Conservation (phyloP, 2,329 filamentous ascomycete species). For the Mollisia scopiformis region DNA sequence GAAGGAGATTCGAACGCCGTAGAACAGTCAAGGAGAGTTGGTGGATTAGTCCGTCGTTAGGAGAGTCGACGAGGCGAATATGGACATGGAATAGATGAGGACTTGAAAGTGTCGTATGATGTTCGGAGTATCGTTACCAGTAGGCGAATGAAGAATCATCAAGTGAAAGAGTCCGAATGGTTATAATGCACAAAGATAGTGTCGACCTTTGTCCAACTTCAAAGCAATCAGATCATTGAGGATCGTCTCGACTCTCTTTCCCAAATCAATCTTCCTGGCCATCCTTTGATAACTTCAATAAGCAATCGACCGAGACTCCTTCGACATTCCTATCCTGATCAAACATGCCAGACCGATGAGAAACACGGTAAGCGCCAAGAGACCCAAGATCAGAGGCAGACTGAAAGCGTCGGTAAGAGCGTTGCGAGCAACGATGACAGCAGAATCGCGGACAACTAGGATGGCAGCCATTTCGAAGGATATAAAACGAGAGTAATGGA, state of each 20-base stretch:
- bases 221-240: too few relatives aligned
- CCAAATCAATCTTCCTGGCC: too few relatives aligned
- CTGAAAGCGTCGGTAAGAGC: neutral
- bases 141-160: too few relatives aligned
- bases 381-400: constrained; percentile 8
- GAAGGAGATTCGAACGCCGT: neutral
- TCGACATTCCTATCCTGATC: neutral
- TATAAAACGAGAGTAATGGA: neutral
- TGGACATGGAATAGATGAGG: too few relatives aligned
- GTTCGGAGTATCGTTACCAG: too few relatives aligned
- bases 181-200: too few relatives aligned
- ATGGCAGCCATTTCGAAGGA: neutral
- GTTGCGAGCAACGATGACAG: neutral
- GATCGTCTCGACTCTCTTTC: too few relatives aligned
- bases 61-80: neutral
- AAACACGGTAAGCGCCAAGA: neutral
- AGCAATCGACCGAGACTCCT: neutral
- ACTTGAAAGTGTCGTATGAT: too few relatives aligned
- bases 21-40: too few relatives aligned
- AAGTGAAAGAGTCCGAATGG: too few relatives aligned
- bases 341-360: neutral
- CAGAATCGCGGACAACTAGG: neutral
- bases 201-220: too few relatives aligned
- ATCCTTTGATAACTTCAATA: neutral
- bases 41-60: neutral